These are phyloP conservation scores for Escallonia herrerae DNA, from an alignment of 129 eudicot genomes.

Conservation along the genomic window DNA sequence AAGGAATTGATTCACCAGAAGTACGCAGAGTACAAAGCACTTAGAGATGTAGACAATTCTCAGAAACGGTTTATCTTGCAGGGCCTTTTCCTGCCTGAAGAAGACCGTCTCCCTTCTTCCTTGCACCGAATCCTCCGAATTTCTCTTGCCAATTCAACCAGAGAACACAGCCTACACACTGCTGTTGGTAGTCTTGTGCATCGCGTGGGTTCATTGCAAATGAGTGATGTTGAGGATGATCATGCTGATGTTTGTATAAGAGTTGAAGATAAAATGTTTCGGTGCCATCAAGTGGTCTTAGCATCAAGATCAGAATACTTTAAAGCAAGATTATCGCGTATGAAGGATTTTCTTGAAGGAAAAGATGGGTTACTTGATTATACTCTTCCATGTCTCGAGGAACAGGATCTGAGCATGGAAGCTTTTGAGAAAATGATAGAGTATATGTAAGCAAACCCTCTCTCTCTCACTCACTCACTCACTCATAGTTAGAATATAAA, in stretches of 20 bases:
- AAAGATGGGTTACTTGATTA: slow-evolving; percentile 33
- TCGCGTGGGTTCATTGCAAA: slow-evolving; percentile 33
- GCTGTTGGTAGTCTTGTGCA: slow-evolving; percentile 30
- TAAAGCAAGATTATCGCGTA: slow-evolving; percentile 74
- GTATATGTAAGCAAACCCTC: slow-evolving; percentile 59
- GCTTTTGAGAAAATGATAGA: slow-evolving; percentile 97
- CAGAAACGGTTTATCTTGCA: slow-evolving; percentile 88
- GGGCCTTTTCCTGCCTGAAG: slow-evolving; percentile 74
- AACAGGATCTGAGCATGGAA: slow-evolving; percentile 69
- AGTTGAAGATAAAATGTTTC: slow-evolving; percentile 64
- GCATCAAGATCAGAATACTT: slow-evolving; percentile 96
- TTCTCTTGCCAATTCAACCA: slow-evolving; percentile 57
- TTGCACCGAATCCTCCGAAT: slow-evolving; percentile 55
- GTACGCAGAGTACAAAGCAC: slow-evolving; percentile 77
- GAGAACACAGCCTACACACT: slow-evolving; percentile 19
- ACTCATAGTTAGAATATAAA: too few relatives aligned
- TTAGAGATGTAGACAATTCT: slow-evolving; percentile 75
- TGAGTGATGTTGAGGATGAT: slow-evolving; percentile 48
- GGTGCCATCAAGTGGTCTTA: slow-evolving; percentile 90
- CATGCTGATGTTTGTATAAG: slow-evolving; percentile 82
- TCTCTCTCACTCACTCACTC: slow-evolving; percentile 4
- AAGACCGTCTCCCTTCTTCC: slow-evolving; percentile 84
- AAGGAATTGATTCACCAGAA: slow-evolving; percentile 73
- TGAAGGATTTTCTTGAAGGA: slow-evolving; percentile 79
- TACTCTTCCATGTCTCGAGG: slow-evolving; percentile 71